These are phyloP conservation scores for Fusarium nelsonii DNA, from an alignment of 2,329 filamentous ascomycete species.

Conservation along the genomic window DNA sequence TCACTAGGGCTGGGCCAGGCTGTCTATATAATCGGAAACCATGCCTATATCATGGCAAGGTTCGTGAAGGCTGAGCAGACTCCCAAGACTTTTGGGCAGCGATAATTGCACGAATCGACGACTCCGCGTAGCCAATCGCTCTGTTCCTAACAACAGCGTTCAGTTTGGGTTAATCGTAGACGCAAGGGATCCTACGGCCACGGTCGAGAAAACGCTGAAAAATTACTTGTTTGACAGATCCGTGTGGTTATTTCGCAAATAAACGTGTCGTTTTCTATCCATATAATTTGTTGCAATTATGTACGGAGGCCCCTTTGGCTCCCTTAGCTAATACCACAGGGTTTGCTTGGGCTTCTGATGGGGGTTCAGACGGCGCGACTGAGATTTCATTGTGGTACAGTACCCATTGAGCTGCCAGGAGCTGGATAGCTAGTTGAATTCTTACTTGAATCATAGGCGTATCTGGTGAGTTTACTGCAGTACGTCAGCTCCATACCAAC, in stretches of 20 bases:
- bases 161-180: background rate
- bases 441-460: conserved; percentile 1
- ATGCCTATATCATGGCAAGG: conserved; percentile 16
- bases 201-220: conserved; percentile 1
- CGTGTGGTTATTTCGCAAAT: background rate
- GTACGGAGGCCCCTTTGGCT: background rate
- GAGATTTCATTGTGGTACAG: conserved; percentile 6
- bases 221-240: background rate
- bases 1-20: background rate
- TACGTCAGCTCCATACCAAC: conserved; percentile 9
- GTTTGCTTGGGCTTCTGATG: conserved; percentile 5
- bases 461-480: conserved; percentile 2
- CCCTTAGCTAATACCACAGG: background rate
- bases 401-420: background rate
- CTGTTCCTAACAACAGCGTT: background rate
- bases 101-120: background rate
- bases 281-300: background rate
- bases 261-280: background rate
- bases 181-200: conserved; percentile 25
- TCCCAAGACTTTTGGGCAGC: conserved; percentile 2
- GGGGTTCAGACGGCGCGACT: conserved; percentile 1
- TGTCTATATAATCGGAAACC: conserved; percentile 11
- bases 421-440: conserved; percentile 3
- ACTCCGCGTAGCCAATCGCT: background rate
- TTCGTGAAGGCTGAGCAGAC: background rate